phyloP scores from a whole-genome alignment of 345 rosid species.

The Litchi chinensis region DNA sequence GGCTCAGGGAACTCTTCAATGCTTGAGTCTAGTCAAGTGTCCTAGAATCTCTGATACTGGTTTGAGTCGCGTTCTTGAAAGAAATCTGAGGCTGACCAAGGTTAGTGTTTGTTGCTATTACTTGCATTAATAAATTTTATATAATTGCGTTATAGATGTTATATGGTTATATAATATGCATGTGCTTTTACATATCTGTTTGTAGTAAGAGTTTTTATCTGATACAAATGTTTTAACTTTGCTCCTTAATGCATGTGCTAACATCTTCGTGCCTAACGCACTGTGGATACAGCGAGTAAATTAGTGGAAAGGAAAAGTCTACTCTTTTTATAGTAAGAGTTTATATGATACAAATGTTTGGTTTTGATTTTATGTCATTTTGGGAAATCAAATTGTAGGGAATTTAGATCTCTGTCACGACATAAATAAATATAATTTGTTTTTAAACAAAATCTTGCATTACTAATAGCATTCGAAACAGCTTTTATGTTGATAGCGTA shows the following conservation, averaged over 20 bases:
- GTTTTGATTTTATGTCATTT: not conserved
- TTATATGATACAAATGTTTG: not conserved
- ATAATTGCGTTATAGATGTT: not conserved
- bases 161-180: not conserved
- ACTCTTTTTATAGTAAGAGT: not conserved
- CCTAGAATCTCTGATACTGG: slow-evolving; percentile 66
- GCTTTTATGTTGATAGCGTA: not conserved
- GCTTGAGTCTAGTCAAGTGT: slow-evolving; percentile 79
- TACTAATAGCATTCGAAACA: not conserved
- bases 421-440: not conserved
- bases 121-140: slow-evolving; percentile 10
- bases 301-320: not conserved
- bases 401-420: not conserved
- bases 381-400: not conserved
- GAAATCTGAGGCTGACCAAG: slow-evolving; percentile 64
- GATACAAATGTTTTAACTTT: not conserved
- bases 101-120: slow-evolving; percentile 32
- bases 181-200: not conserved
- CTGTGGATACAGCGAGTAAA: not conserved
- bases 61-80: slow-evolving; percentile 56
- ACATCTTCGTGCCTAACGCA: not conserved
- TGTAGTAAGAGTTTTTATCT: not conserved
- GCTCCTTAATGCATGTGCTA: not conserved
- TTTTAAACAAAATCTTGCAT: not conserved
- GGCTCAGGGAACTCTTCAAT: slow-evolving; percentile 72